Percentiles rank a stretch among this genome's conserved stretches.
Evolutionary conservation across 208 protist genomes (phyloP).

Genomic region (Leishmania aethiopica): DNA sequence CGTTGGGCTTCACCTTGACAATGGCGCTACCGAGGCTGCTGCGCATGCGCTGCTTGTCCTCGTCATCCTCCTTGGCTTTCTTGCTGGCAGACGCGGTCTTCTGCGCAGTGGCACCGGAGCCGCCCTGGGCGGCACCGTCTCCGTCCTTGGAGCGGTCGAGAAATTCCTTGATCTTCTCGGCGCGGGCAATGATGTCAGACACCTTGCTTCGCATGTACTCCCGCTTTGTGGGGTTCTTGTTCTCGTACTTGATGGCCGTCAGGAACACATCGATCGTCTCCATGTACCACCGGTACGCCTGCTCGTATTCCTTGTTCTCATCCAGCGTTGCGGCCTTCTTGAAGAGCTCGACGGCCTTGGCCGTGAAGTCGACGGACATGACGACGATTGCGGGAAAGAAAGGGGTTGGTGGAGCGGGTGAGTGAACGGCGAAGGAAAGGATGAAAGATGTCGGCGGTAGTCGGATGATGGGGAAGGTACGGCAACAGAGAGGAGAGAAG

Average conservation of each 20-base stretch:
- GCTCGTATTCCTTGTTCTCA: constrained; percentile 92
- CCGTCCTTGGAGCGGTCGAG: constrained; percentile 86
- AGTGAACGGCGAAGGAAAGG: not conserved
- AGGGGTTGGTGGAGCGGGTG: not conserved
- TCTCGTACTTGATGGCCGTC: constrained; percentile 95
- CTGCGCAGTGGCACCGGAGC: constrained; percentile 44
- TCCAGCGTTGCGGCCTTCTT: constrained; percentile 92
- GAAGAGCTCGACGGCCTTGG: constrained; percentile 93
- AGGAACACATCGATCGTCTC: constrained; percentile 95
- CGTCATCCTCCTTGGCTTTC: constrained; percentile 92
- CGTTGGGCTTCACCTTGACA: constrained; percentile 85
- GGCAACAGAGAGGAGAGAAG: constrained; percentile 6
- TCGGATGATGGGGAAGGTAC: too few relatives aligned
- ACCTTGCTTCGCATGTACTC: constrained; percentile 92
- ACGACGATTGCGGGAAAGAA: not conserved
- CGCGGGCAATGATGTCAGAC: constrained; percentile 93
- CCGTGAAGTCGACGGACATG: constrained; percentile 94
- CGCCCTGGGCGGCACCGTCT: constrained; percentile 23
- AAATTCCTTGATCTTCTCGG: constrained; percentile 96
- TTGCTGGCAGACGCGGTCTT: constrained; percentile 75
- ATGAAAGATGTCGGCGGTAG: not conserved
- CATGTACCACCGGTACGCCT: constrained; percentile 94
- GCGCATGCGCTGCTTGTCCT: constrained; percentile 91
- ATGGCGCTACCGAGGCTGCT: constrained; percentile 81
- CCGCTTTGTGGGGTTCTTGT: constrained; percentile 94